Evolutionary conservation across 306 rosid species (phyloP).

Genomic region (Macrotyloma uniflorum): DNA sequence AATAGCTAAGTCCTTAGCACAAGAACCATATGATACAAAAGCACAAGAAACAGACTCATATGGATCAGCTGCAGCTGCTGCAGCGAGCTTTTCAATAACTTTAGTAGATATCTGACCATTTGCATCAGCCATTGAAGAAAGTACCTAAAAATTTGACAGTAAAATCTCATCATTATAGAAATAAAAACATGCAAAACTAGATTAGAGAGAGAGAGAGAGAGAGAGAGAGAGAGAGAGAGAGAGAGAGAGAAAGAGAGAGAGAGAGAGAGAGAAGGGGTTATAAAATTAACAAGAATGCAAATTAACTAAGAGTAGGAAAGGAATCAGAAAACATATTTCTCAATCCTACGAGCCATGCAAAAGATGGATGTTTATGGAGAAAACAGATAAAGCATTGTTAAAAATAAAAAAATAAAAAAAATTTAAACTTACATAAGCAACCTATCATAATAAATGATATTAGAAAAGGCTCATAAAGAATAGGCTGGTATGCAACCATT

Average conservation of each 20-base stretch:
- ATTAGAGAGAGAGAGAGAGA: background rate
- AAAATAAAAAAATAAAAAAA: conserved; percentile 13
- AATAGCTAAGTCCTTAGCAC: conserved; percentile 76
- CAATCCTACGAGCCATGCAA: conserved; percentile 15
- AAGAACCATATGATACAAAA: conserved; percentile 94
- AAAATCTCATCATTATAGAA: conserved; percentile 33
- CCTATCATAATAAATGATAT: background rate
- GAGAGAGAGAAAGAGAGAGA: background rate
- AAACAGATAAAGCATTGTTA: conserved; percentile 13
- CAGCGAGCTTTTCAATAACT: conserved; percentile 86
- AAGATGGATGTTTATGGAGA: background rate
- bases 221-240: background rate
- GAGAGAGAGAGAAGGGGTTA: background rate
- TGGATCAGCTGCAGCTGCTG: conserved; percentile 98
- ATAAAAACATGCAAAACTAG: conserved; percentile 13
- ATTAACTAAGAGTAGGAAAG: background rate
- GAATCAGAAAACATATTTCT: background rate
- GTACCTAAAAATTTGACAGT: conserved; percentile 61
- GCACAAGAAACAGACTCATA: conserved; percentile 88
- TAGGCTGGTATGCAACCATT: conserved; percentile 27
- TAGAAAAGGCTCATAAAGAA: conserved; percentile 12
- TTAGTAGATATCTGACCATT: conserved; percentile 82
- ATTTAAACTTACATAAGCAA: background rate
- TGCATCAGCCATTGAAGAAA: conserved; percentile 88
- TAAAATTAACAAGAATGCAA: conserved; percentile 28